phyloP scores from a whole-genome alignment of 208 protist genomes.

The Trypanosoma conorhini region DNA sequence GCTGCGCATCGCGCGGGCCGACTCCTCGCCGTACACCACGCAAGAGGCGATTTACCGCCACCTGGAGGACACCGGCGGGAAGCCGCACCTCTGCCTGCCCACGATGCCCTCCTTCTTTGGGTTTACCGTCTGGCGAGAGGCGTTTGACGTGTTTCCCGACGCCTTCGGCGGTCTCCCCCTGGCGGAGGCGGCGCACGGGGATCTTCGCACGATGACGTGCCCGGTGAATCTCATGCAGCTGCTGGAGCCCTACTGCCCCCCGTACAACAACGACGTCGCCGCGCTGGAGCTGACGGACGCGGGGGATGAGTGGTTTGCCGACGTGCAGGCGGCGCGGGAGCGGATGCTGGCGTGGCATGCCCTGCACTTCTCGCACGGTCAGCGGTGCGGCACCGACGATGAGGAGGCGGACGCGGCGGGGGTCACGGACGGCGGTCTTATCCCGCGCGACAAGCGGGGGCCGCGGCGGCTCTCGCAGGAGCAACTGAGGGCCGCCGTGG shows the following conservation, averaged over 20 bases:
- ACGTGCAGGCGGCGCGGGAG: constrained; percentile 26
- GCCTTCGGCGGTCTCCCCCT: constrained; percentile 10
- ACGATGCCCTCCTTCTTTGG: constrained; percentile 66
- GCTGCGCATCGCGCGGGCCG: constrained; percentile 9
- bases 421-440: neutral
- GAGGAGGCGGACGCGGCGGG: constrained; percentile 18
- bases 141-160: constrained; percentile 51
- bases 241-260: constrained; percentile 85
- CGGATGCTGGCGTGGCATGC: constrained; percentile 25
- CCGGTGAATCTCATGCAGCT: constrained; percentile 81
- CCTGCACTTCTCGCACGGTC: neutral
- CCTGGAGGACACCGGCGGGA: constrained; percentile 47
- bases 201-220: constrained; percentile 45
- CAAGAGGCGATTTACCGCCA: constrained; percentile 40
- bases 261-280: constrained; percentile 52
- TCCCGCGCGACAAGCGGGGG: neutral
- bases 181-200: constrained; percentile 2
- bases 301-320: constrained; percentile 37
- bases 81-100: constrained; percentile 62
- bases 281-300: constrained; percentile 34
- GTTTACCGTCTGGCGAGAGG: constrained; percentile 60
- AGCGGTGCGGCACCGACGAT: neutral
- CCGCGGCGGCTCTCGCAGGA: constrained; percentile 5
- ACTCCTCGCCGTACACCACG: constrained; percentile 40
- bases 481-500: constrained; percentile 9